Percentiles rank a stretch among this genome's conserved stretches.
Conservation (phyloP, 768 basidiomycete genomes). For the Cystofilobasidium ferigula region DNA sequence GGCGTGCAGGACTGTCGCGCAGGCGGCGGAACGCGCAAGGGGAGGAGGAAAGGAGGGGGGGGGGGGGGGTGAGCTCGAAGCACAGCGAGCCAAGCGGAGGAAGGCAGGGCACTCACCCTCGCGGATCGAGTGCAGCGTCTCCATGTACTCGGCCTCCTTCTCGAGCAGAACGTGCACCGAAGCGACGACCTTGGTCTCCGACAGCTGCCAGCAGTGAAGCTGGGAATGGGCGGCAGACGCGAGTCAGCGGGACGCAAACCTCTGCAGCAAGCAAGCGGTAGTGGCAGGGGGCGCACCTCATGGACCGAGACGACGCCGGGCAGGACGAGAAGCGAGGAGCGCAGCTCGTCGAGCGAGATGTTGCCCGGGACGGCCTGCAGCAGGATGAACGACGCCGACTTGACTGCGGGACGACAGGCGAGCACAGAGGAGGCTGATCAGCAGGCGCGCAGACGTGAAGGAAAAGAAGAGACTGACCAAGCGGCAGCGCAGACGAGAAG, state of each 20-base stretch:
- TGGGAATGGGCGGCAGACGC: slow-evolving; percentile 40
- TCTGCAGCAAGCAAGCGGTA: not conserved
- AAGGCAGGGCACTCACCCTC: slow-evolving; percentile 34
- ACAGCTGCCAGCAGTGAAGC: slow-evolving; percentile 94
- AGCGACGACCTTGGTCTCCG: slow-evolving; percentile 86
- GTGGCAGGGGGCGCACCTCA: slow-evolving; percentile 30
- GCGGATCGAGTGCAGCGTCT: slow-evolving; percentile 69
- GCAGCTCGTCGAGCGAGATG: slow-evolving; percentile 79
- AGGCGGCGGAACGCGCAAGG: not conserved
- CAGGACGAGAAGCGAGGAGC: slow-evolving; percentile 64
- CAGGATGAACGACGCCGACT: slow-evolving; percentile 84
- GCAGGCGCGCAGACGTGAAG: not conserved
- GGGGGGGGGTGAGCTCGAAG: not conserved
- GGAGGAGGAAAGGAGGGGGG: not conserved
- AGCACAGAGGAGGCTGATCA: slow-evolving; percentile 11
- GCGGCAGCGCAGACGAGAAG: slow-evolving; percentile 84
- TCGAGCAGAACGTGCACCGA: slow-evolving; percentile 87
- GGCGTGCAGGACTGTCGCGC: slow-evolving; percentile 53
- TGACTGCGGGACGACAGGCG: slow-evolving; percentile 36
- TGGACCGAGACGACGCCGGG: slow-evolving; percentile 80
- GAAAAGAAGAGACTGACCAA: slow-evolving; percentile 38
- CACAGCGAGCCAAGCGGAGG: too few species aligned
- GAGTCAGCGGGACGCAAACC: not conserved
- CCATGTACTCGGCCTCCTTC: slow-evolving; percentile 79
- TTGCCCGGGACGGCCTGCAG: slow-evolving; percentile 86